Conservation (phyloP, 495 filamentous ascomycete species). For the Rhypophila decipiens region DNA sequence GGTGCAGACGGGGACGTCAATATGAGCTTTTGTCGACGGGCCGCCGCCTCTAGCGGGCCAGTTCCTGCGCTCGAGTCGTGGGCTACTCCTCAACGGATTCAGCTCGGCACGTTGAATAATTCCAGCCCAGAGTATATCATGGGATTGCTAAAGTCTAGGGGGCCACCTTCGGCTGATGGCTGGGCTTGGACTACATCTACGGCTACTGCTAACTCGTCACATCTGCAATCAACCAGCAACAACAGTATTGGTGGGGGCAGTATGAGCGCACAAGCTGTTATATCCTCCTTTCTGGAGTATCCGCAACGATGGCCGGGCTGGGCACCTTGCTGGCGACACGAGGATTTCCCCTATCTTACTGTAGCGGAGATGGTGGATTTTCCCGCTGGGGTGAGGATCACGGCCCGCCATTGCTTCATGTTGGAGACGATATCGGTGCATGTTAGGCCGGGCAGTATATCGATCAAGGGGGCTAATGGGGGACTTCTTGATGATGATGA, state of each 20-base stretch:
- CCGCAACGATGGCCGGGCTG: slow-evolving; percentile 10
- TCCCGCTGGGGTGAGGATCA: slow-evolving; percentile 49
- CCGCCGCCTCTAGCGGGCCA: neutral
- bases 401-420: slow-evolving; percentile 48
- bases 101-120: neutral
- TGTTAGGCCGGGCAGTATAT: slow-evolving; percentile 15
- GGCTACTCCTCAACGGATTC: neutral
- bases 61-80: neutral
- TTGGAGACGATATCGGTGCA: slow-evolving; percentile 30
- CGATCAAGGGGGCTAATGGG: slow-evolving; percentile 9
- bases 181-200: slow-evolving; percentile 13
- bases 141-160: neutral
- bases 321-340: slow-evolving; percentile 50
- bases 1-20: slow-evolving; percentile 41
- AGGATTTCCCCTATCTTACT: slow-evolving; percentile 49
- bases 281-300: neutral
- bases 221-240: slow-evolving; percentile 1
- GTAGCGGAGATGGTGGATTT: slow-evolving; percentile 49
- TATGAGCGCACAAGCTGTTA: neutral
- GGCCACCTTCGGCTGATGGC: neutral
- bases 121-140: neutral
- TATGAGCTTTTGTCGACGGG: slow-evolving; percentile 37
- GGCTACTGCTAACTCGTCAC: too few species aligned
- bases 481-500: neutral
- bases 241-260: neutral